phyloP scores from a whole-genome alignment of 192 early-diverging fungal genomes.

The Coemansia guatemalensis region DNA sequence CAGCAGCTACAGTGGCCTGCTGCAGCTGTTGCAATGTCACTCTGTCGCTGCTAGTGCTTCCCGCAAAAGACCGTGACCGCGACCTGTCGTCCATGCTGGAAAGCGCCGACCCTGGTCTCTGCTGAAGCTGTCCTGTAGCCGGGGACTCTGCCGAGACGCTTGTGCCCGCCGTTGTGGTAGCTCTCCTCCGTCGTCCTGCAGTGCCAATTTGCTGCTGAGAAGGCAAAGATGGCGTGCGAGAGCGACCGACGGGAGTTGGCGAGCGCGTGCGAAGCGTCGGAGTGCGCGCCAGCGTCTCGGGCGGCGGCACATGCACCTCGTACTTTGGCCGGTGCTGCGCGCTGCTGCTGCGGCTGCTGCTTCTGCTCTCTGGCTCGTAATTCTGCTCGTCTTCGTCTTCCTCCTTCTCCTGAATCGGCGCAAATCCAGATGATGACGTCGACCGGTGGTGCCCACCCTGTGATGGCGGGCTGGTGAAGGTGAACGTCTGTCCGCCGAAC shows the following conservation, averaged over 20 bases:
- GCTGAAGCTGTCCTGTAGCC: background rate
- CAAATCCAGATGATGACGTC: slow-evolving; percentile 17
- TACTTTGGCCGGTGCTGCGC: slow-evolving; percentile 17
- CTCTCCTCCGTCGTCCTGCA: slow-evolving; percentile 19
- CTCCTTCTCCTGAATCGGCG: slow-evolving; percentile 39
- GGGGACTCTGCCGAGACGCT: background rate
- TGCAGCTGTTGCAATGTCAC: slow-evolving; percentile 40
- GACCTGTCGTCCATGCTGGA: background rate
- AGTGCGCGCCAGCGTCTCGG: slow-evolving; percentile 45
- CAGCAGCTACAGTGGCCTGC: slow-evolving; percentile 11
- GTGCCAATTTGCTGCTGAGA: slow-evolving; percentile 3
- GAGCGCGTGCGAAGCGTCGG: slow-evolving; percentile 39
- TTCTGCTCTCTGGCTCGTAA: background rate
- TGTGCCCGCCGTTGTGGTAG: slow-evolving; percentile 17
- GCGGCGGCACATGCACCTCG: slow-evolving; percentile 44
- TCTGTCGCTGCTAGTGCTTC: slow-evolving; percentile 24
- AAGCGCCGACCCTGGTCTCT: background rate
- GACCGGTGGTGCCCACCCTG: slow-evolving; percentile 5
- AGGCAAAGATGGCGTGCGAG: background rate
- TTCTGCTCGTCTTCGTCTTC: slow-evolving; percentile 29
- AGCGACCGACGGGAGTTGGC: slow-evolving; percentile 32
- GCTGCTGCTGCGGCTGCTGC: background rate
- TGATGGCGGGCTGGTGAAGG: slow-evolving; percentile 22
- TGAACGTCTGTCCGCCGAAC: slow-evolving; percentile 42
- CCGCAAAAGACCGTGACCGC: slow-evolving; percentile 50